Base-by-base conservation (phyloP, 345 rosid species). In the Rhodamnia rubescens region DNA sequence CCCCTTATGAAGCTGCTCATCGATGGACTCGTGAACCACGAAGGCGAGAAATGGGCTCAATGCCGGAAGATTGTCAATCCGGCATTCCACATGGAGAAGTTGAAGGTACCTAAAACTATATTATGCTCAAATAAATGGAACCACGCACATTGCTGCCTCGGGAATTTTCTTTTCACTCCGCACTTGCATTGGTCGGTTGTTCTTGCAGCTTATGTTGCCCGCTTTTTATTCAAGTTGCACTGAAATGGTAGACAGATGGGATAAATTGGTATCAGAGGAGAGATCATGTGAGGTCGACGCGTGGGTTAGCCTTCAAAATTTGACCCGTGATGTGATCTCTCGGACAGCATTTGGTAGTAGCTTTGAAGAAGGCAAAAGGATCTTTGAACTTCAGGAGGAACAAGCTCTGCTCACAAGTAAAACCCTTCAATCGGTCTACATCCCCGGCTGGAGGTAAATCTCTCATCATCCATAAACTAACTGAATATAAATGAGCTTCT, bases 361-460 rank as follows among this genome's bases (percentile, higher is more conserved):
- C 90, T 93, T 92, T 40, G 92, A 93, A 85, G 97, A 93, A 84
- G 97, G 96, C 36, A 93, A 88, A 74, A 90, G 89, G 84, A 92
- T 93, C 84, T 95, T 95, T 78, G 85, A 87, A 81, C 89, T 95
- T 36, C 89, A 91, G 64, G 85, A 87, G 44, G 91, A 90, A 84
- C 93, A 92, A 88, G 87, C 88, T 74, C 32, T 74, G 14, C 86
- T 91, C 26, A 21, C 90, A 40, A 58, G 81, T 36, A 87, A 92
- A 83, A 9, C n/a, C 29, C 81, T 85, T 8, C 85, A 85, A 40
- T 53, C 83, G 52, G 88, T 81, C 82, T 90, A 89, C 42, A 89
- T 95, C 52, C 96, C 96, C 1, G 96, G 95, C 81, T 89, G 91
- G 85, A 90, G 96, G 98, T 93, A 92, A 86, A 27, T 47, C 7